phyloP scores from a whole-genome alignment of 2,329 filamentous ascomycete species.

The Fusarium euwallaceae region DNA sequence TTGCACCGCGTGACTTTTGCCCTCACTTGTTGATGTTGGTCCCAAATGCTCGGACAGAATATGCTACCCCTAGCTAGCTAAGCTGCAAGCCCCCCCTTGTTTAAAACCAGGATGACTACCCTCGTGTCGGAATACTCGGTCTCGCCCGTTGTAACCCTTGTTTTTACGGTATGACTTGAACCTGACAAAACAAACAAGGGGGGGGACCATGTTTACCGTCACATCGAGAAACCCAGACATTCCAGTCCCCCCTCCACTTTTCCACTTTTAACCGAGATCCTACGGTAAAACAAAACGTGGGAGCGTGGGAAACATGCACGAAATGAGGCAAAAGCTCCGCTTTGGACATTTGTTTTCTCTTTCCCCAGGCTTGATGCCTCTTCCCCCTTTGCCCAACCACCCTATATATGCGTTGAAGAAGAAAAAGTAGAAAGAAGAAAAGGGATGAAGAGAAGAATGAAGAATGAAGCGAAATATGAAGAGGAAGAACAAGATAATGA shows the following conservation, averaged over 20 bases:
- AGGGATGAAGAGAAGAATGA: not conserved
- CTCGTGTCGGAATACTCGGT: not conserved
- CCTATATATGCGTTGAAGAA: not conserved
- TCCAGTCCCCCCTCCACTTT: not conserved
- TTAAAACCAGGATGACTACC: not conserved
- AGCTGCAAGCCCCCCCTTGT: not conserved
- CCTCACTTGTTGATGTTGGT: not conserved
- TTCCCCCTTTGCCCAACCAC: not conserved
- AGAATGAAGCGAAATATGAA: not conserved
- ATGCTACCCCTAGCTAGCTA: not conserved
- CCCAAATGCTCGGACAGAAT: not conserved
- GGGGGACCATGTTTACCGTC: not conserved
- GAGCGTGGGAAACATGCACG: not conserved
- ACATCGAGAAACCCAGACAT: not conserved
- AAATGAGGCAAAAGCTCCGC: not conserved
- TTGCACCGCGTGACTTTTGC: not conserved
- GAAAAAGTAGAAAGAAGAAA: not conserved
- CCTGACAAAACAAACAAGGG: not conserved
- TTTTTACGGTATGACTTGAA: not conserved
- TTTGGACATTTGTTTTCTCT: not conserved
- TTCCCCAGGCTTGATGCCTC: not conserved
- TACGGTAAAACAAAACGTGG: conserved; percentile 3
- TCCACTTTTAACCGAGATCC: not conserved
- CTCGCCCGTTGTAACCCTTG: not conserved
- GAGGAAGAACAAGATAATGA: not conserved